These are phyloP conservation scores for Russula compacta DNA, from an alignment of 768 basidiomycete genomes.

Conservation along the genomic window DNA sequence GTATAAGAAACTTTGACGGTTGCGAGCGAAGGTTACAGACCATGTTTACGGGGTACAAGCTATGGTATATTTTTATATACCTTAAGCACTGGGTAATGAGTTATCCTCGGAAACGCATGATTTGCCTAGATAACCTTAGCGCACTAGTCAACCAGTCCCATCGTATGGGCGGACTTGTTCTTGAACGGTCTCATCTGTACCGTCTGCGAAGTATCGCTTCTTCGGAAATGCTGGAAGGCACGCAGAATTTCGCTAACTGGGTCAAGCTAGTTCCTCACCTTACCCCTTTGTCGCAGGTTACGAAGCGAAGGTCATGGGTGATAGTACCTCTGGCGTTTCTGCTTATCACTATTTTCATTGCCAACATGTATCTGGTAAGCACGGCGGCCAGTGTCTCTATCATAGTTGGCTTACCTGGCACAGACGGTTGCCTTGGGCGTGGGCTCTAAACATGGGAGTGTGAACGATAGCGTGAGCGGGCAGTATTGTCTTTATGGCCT, in stretches of 20 bases:
- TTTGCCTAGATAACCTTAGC: neutral
- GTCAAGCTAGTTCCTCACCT: neutral
- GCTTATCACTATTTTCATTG: constrained; percentile 28
- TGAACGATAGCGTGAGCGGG: constrained; percentile 15
- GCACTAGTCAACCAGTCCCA: constrained; percentile 27
- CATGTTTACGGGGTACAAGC: constrained; percentile 23
- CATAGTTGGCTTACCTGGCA: neutral
- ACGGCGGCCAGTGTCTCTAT: neutral
- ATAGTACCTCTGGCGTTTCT: constrained; percentile 29
- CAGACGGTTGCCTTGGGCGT: constrained; percentile 14
- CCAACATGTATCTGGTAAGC: constrained; percentile 34
- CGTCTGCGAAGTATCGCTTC: constrained; percentile 41
- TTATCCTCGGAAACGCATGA: neutral
- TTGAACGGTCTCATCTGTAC: constrained; percentile 40
- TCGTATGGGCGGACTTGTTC: constrained; percentile 40
- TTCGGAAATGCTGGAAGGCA: constrained; percentile 46
- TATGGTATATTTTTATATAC: constrained; percentile 23
- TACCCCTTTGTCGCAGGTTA: constrained; percentile 28
- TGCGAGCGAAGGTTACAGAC: constrained; percentile 22
- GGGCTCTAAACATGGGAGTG: constrained; percentile 2
- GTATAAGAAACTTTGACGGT: neutral
- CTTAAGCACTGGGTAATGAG: constrained; percentile 20
- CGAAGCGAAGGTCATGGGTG: constrained; percentile 31
- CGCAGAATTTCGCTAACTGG: neutral
- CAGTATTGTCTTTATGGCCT: neutral